Conservation (phyloP, 2,329 filamentous ascomycete species). For the Fusarium sp. region DNA sequence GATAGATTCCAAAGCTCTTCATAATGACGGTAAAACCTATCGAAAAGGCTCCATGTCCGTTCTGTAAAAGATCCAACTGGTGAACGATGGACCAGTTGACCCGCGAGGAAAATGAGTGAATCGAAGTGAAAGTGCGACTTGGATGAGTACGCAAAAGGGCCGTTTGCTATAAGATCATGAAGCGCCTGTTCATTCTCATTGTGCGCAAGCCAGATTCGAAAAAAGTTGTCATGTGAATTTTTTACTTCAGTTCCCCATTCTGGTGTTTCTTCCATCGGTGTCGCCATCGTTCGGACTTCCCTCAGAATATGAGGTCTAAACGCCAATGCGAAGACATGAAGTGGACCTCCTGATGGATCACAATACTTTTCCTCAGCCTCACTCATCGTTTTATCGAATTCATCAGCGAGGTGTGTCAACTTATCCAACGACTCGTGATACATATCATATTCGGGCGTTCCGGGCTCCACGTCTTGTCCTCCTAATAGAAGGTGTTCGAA, state of each 20-base stretch:
- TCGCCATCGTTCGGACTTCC: background rate
- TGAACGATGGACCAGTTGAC: background rate
- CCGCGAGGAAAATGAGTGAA: background rate
- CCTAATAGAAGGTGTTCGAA: slow-evolving; percentile 7
- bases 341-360: background rate
- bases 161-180: background rate
- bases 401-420: background rate
- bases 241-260: slow-evolving; percentile 9
- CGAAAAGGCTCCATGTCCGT: background rate
- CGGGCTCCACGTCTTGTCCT: background rate
- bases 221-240: slow-evolving; percentile 2
- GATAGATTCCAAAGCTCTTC: slow-evolving; percentile 5
- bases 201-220: slow-evolving; percentile 1
- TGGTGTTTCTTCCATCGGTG: background rate
- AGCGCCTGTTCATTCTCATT: background rate
- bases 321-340: background rate
- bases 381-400: background rate
- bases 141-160: background rate
- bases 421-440: background rate
- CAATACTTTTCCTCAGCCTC: background rate
- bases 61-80: background rate
- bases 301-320: background rate
- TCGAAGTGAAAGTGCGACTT: background rate
- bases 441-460: background rate
- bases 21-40: background rate